A percentile compares a stretch with the other conserved stretches of the same genome.
Conservation (phyloP, 495 filamentous ascomycete genomes). For the Xylaria nigripes region DNA sequence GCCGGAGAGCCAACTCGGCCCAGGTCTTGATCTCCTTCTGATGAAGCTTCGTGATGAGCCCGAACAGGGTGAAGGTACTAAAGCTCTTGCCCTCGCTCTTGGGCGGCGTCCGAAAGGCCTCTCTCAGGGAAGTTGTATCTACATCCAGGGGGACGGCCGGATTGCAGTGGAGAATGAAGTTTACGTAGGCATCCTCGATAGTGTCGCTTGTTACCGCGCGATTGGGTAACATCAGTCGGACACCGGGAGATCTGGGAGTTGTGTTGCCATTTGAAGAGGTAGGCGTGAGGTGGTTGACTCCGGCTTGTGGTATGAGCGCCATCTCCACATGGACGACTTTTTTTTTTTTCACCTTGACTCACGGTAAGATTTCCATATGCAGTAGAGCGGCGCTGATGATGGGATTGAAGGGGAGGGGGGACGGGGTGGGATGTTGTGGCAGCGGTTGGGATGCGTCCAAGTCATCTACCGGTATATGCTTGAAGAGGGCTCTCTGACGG, state of each 20-base stretch:
- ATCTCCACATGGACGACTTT: conserved; percentile 23
- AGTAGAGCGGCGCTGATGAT: conserved; percentile 1
- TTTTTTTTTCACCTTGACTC: conserved; percentile 2
- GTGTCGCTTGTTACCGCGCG: conserved; percentile 60
- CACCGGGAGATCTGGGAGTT: conserved; percentile 19
- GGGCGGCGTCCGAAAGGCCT: conserved; percentile 74
- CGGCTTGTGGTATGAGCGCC: conserved; percentile 24
- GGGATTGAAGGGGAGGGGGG: neutral
- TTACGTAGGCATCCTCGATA: conserved; percentile 80
- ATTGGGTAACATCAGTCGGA: conserved; percentile 51
- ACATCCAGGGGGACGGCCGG: conserved; percentile 63
- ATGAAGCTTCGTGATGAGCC: conserved; percentile 76
- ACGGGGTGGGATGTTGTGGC: neutral
- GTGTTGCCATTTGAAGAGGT: conserved; percentile 22
- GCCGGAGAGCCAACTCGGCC: conserved; percentile 79
- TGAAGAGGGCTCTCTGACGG: neutral
- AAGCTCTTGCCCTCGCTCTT: conserved; percentile 92
- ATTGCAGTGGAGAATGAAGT: conserved; percentile 90
- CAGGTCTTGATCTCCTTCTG: conserved; percentile 91
- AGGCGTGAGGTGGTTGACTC: conserved; percentile 24
- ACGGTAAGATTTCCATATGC: conserved; percentile 19
- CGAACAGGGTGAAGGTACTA: conserved; percentile 71
- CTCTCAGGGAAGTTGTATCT: conserved; percentile 65
- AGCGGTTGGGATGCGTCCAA: neutral
- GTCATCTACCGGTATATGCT: neutral